Base-by-base conservation (phyloP, 768 basidiomycete species). In the Lentinula sp. region DNA sequence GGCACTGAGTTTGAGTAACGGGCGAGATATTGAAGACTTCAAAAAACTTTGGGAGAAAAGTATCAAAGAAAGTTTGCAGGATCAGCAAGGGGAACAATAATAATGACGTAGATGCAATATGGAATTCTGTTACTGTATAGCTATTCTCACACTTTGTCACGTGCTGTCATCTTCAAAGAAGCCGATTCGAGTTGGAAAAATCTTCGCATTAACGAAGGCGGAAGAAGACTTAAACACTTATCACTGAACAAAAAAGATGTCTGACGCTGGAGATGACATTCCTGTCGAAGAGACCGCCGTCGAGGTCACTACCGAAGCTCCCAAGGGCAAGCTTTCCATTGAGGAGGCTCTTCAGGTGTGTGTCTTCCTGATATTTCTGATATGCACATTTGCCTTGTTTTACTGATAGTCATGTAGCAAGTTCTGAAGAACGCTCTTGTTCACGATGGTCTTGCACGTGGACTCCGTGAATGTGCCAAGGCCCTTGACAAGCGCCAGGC, bases 401-500 rank as follows among this genome's bases (percentile, higher is more conserved):
- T 28, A 20, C 16, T 67, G 32, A 57, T 5, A 18, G 15, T 32
- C 36, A 23, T 61, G 58, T 73, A 98, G 91, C 90, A 96, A 91
- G 96, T 99, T 66, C 82, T 99, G 85, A 99, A 98, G 85, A 97
- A 94, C 72, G 93, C 96, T 61, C 88, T 99, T 69, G 88, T 95
- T 66, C 95, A 98, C 80, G 96, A 99, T 73, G 95, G 96, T 72
- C 94, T 99, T 64, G 93, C 96, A 63, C 92, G 96, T 66, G 96
- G 96, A 77, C 90, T 99, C 66, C 93, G 95, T 66, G 96, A 99
- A 82, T 90, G 86, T 72, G 91, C 96, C 72, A 99, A 99, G 83
- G 93, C 96, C 63, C 84, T 99, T 67, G 96, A 99, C 85, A 97
- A 95, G 82, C 90, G 95, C 70, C 93, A 95, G 83, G 96, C 95